phyloP scores from a whole-genome alignment of 371 early-diverging fungal species.

The Circinella minor region DNA sequence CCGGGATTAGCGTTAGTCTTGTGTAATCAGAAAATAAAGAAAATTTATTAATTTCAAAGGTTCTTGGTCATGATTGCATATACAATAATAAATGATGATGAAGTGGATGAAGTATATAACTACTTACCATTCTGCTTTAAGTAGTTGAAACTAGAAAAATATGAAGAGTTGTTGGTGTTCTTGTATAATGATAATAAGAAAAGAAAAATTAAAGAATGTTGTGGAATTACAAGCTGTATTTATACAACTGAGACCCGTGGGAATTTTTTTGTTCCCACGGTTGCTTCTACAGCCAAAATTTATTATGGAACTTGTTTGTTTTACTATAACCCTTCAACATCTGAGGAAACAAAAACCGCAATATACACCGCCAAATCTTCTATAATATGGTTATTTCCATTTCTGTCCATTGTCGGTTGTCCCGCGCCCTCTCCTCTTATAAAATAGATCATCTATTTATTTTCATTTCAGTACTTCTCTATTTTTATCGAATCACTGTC shows the following conservation, averaged over 20 bases:
- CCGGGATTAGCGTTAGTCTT: conserved; percentile 5
- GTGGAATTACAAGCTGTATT: not conserved
- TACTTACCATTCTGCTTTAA: not conserved
- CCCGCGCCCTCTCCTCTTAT: not conserved
- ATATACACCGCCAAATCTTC: not conserved
- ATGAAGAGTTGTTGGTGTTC: too few species aligned
- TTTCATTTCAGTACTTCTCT: too few species aligned
- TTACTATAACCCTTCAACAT: not conserved
- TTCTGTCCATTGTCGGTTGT: not conserved
- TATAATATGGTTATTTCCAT: too few species aligned
- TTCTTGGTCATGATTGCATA: too few species aligned
- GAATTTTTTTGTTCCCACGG: conserved; percentile 1
- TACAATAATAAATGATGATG: too few species aligned
- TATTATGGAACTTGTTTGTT: not conserved
- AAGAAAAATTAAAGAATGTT: not conserved
- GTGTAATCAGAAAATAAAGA: not conserved
- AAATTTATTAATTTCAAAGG: too few species aligned
- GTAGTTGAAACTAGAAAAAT: too few species aligned
- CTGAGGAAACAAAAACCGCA: not conserved
- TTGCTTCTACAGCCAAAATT: conserved; percentile 4
- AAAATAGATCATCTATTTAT: too few species aligned
- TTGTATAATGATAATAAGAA: not conserved
- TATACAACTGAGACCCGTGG: not conserved
- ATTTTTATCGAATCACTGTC: too few species aligned
- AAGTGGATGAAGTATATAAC: too few species aligned